Evolutionary conservation across 306 rosid species (phyloP), one percentile per base, ranked within the genome.

Genomic region (Cucurbita pepo): DNA sequence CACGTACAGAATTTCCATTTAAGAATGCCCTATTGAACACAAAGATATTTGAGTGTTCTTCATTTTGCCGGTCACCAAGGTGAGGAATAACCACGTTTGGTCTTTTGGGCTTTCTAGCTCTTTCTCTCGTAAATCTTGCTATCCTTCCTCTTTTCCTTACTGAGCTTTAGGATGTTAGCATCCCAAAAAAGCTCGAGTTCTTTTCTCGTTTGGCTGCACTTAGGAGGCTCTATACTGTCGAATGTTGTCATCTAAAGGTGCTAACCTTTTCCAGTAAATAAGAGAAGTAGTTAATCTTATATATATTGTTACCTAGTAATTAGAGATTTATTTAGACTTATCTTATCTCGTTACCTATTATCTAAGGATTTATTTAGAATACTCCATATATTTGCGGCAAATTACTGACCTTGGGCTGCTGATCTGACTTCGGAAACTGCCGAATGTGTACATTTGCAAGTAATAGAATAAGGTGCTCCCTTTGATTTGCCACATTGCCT

Each of bases 381-480:
- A 40, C 63, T 55, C 41, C 6, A 25, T 40, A 30, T 70, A 30
- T 51, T 25, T 51, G 37, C 43, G 8, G 45, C 4, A 59, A 51
- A 78, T 73, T 59, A 57, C 90, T 56, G 72, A 94, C 98, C 98
- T 94, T 94, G 59, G 98, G 98, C 74, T 94, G 98, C 77, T 94
- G 98, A 83, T 90, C 98, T 72, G 97, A 93, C 83, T 89, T 90
- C 7, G 96, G 98, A 79, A 94, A 86, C 74, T 90, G 98, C 69
- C 98, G 81, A 77, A 89, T 90, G 82, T 94, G 98, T 79, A 94
- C 98, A 78, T 94, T 94, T 78, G 98, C 98, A 77, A 94, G 96
- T 77, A 94, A 76, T 69, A 94, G 80, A 74, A 94, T 89, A 74
- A 94, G 91, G 82, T 94, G 98, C 82, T 94, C 98, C 79, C 97